Evolutionary conservation across 2,329 filamentous ascomycete species (phyloP), one percentile per base, ranked within the genome.

Genomic region (Zarea fungicola): DNA sequence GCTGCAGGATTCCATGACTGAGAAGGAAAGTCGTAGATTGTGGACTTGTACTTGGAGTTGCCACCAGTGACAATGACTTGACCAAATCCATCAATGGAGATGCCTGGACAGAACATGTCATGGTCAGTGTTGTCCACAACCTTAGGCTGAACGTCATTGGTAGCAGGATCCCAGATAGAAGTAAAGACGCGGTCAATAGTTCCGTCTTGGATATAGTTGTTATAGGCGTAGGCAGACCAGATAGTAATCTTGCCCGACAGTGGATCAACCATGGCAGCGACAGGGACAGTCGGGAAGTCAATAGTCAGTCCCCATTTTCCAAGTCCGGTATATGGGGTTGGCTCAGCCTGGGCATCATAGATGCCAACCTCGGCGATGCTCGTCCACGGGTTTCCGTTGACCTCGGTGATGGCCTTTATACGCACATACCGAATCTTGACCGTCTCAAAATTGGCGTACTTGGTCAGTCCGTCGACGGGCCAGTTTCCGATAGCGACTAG

Each of bases 21-120:
- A 9, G 59, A 63, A 0, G 50, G 54, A 0, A 67, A 65, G 54
- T 74, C 58, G 59, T 73, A 78, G 29, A 78, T 65, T 46, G 72
- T 77, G 1, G 74, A 77, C 35, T 69, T 70, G 6, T 64, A 58
- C 6, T 72, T 71, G 48, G 72, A 67, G 21, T 71, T 70, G 1
- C 80, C 80, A 6, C 80, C 79, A 0, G 73, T 76, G 6, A 83
- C 71, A 2, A 81, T 57, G 7, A 79, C 67, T 8, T 68, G 64
- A 0, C 77, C 78, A 7, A 70, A 62, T 14, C 67, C 68, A 48
- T 75, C 72, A 11, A 74, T 60, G 7, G 69, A 73, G 43, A 80
- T 76, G 2, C 77, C 78, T 0, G 78, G 76, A 55, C 77, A 80
- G 54, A 78, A 79, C 76, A 78, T 79, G 55, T 78, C 75, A 54